These are phyloP conservation scores for Beauveria medogensis DNA, from an alignment of 2,329 filamentous ascomycete genomes.

Conservation along the genomic window DNA sequence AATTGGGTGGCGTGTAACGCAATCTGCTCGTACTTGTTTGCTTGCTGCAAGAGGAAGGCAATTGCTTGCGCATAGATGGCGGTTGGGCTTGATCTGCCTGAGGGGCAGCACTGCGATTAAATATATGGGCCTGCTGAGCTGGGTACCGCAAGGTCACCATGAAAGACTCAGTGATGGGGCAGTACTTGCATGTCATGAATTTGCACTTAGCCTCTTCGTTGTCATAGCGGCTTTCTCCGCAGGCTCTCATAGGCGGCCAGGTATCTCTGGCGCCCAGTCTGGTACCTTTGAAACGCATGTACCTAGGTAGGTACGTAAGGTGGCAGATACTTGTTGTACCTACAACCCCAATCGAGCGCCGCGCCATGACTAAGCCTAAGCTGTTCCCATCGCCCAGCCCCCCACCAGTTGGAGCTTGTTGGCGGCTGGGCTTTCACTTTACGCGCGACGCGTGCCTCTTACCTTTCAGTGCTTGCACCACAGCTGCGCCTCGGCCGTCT, in stretches of 20 bases:
- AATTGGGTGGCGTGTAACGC: background rate
- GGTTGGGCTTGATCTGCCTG: background rate
- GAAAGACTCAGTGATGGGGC: no score
- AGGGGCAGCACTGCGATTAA: constrained; percentile 2
- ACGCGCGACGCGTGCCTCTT: constrained; percentile 30
- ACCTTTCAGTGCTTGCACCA: constrained; percentile 23
- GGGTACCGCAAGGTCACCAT: no score
- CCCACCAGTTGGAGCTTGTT: background rate
- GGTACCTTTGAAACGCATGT: no score
- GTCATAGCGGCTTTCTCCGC: no score
- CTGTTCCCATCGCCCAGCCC: background rate
- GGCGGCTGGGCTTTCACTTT: constrained; percentile 21
- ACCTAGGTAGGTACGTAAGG: background rate
- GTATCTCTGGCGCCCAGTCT: no score
- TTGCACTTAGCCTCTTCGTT: no score
- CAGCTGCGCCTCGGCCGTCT: background rate
- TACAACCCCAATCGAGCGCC: background rate
- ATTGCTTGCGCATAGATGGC: no score
- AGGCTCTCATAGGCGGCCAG: no score
- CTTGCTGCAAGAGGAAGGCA: background rate
- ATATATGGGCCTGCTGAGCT: no score
- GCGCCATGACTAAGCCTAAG: constrained; percentile 4
- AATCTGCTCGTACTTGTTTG: background rate
- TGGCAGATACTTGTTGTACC: background rate
- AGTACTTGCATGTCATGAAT: no score